Base-by-base conservation (phyloP, 2,329 filamentous ascomycete genomes). In the Lachnellula arida region DNA sequence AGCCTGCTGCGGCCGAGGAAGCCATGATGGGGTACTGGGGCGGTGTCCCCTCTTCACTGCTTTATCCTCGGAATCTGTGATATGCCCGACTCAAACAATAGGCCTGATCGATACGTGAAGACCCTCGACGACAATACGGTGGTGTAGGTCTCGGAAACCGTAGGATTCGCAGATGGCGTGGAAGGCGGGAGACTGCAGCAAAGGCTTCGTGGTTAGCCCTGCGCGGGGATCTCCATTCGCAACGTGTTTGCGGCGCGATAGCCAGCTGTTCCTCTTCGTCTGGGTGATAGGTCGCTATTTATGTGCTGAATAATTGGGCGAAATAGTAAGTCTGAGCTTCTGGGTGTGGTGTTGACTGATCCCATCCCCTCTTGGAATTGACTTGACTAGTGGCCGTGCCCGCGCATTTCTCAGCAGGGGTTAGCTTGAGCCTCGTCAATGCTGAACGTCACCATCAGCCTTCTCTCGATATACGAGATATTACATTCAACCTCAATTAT, bases 1-100 rank as follows among this genome's bases (percentile, higher is more conserved):
- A 87, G 72, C 82, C 81, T 67, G 77, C 74, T 54, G 67, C 65
- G 40, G 65, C 64, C 50, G 67, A 67, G 50, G 64, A 63, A 32
- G 67, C 65, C 68, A 70, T 70, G 35, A 19, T 51, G 46, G 49
- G 32, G 19, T 55, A 32, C 9, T 37, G n/a, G 40, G 32, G 23
- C 22, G 8, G 34, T 15, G 25, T n/a, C 43, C 43, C 15, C 25
- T 23, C 22, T 23, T 23, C 22, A 23, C 7, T 17, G n/a, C 15
- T 17, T 12, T 23, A 11, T 5, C 15, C 11, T 44, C 42, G 6
- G n/a, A 17, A 9, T 5, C 12, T 19, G 5, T 5, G n/a, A 44
- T 23, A 22, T 25, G 5, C 22, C 9, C 28, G n/a, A 42, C 35
- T 37, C n/a, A 46, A 25, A 28, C 17, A 35, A n/a, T 23, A 49